These are phyloP conservation scores for Cercospora sp. DNA, from an alignment of 2,329 filamentous ascomycete species.

Conservation along the genomic window DNA sequence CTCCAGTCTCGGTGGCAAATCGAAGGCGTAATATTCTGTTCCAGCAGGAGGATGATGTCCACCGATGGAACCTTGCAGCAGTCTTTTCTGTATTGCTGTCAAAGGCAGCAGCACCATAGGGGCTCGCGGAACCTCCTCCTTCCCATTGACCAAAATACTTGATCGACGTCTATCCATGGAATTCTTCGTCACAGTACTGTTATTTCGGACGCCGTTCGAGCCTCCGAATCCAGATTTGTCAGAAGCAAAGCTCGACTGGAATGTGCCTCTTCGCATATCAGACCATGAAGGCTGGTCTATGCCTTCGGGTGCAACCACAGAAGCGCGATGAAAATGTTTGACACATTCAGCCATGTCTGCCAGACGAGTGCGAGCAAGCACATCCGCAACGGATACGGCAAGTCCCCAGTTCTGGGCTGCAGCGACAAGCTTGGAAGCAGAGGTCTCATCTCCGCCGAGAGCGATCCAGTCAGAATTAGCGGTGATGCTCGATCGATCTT, in stretches of 20 bases:
- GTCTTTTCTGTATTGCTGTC: conserved; percentile 8
- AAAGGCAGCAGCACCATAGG: conserved; percentile 8
- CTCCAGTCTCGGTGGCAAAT: conserved; percentile 9
- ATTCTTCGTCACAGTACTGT: not conserved
- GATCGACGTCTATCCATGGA: conserved; percentile 6
- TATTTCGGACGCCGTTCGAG: not conserved
- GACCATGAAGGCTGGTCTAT: conserved; percentile 10
- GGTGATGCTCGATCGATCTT: conserved; percentile 12
- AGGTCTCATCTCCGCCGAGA: conserved; percentile 6
- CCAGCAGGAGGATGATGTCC: not conserved
- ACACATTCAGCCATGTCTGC: conserved; percentile 16
- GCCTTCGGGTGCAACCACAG: conserved; percentile 10
- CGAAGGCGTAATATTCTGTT: conserved; percentile 16
- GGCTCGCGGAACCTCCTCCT: not conserved
- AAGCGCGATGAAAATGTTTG: conserved; percentile 15
- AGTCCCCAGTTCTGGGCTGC: conserved; percentile 16
- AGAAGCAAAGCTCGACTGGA: conserved; percentile 10
- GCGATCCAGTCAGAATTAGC: conserved; percentile 14
- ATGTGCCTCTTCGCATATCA: conserved; percentile 11
- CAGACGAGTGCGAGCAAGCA: conserved; percentile 9
- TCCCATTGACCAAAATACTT: conserved; percentile 10
- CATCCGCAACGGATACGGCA: conserved; percentile 2
- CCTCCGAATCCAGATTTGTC: not conserved
- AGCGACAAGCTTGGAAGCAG: conserved; percentile 1
- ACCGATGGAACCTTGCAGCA: not conserved